Percentiles rank a stretch among this genome's conserved stretches.
Conservation (phyloP, 208 protist genomes). For the Acanthamoeba lenticulata region DNA sequence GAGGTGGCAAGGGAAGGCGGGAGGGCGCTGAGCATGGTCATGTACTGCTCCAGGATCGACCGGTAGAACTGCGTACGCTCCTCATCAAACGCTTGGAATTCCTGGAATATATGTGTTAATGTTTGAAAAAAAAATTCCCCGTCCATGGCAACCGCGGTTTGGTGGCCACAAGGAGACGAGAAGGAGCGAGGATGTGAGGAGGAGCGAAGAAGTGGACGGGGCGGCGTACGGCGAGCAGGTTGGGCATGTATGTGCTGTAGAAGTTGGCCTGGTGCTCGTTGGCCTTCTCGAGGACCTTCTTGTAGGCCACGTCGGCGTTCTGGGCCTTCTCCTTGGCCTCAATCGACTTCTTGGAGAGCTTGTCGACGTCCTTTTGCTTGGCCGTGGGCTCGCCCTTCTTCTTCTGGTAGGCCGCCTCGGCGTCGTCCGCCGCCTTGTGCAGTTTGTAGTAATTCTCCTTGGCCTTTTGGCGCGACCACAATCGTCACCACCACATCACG, state of each 20-base stretch:
- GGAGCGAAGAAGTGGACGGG: no score
- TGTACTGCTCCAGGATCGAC: constrained; percentile 32
- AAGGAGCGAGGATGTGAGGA: no score
- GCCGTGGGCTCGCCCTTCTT: constrained; percentile 29
- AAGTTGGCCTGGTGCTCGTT: constrained; percentile 35
- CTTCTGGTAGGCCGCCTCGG: constrained; percentile 17
- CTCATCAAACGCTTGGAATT: constrained; percentile 49
- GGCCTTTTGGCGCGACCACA: not conserved
- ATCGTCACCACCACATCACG: no score
- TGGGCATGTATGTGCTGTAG: constrained; percentile 32
- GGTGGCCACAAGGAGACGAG: no score
- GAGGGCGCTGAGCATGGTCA: not conserved
- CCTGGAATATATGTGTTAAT: not conserved
- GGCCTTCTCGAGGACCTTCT: constrained; percentile 43
- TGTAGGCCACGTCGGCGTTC: not conserved
- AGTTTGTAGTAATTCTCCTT: constrained; percentile 53
- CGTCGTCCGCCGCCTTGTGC: constrained; percentile 36
- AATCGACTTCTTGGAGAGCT: constrained; percentile 48
- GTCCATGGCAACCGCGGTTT: no score
- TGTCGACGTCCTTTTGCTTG: constrained; percentile 53
- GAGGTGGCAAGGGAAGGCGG: not conserved
- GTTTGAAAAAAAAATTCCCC: not conserved
- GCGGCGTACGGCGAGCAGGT: constrained; percentile 2
- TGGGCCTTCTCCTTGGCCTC: constrained; percentile 44
- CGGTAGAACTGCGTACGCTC: not conserved